Conservation (phyloP, 2,329 filamentous ascomycete genomes). For the Fusarium armeniacum region DNA sequence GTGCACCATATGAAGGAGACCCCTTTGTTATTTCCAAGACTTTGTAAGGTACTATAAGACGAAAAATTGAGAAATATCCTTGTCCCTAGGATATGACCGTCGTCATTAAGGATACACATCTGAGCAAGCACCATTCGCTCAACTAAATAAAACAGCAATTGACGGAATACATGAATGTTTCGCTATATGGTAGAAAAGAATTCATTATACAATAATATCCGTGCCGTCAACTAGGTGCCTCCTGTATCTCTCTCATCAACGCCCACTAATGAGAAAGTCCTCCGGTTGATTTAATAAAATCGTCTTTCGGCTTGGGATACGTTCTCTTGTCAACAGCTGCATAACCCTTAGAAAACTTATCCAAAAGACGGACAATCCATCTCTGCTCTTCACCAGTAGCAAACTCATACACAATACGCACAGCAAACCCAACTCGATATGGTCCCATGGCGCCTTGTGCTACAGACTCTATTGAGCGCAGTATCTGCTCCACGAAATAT, state of each 20-base stretch:
- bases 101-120: neutral
- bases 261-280: neutral
- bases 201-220: neutral
- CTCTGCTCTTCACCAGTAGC: slow-evolving; percentile 52
- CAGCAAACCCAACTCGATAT: slow-evolving; percentile 55
- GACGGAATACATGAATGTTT: too few relatives aligned
- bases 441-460: slow-evolving; percentile 57
- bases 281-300: slow-evolving; percentile 8
- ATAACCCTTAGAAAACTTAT: slow-evolving; percentile 52
- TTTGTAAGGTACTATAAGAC: neutral
- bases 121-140: neutral
- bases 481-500: slow-evolving; percentile 52
- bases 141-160: neutral
- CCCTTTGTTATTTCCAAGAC: too few relatives aligned
- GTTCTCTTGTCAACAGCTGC: slow-evolving; percentile 52
- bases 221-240: too few relatives aligned
- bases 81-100: neutral
- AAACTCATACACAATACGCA: slow-evolving; percentile 59
- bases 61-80: neutral
- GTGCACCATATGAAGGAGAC: too few relatives aligned
- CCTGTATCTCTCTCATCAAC: neutral
- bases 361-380: slow-evolving; percentile 54
- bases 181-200: neutral
- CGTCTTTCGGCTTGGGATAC: slow-evolving; percentile 48
- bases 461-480: slow-evolving; percentile 57